These are phyloP conservation scores for Xylariaceae sp. DNA, from an alignment of 2,329 filamentous ascomycete species.

Conservation along the genomic window DNA sequence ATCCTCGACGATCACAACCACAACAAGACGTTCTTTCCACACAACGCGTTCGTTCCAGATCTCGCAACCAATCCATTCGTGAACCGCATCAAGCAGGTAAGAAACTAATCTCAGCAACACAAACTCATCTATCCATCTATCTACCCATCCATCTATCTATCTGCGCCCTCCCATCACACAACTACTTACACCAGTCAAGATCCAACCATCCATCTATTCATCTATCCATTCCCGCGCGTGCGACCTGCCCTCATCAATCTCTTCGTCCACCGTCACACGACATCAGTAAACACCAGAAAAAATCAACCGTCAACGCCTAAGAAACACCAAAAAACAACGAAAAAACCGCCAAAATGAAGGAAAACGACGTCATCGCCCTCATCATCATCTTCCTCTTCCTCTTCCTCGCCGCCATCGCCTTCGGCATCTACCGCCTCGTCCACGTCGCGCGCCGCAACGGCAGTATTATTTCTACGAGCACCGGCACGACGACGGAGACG, in stretches of 20 bases:
- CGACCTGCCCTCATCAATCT: neutral
- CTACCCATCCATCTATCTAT: too few species aligned
- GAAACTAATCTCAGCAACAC: too few species aligned
- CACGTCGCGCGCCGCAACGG: slow-evolving; percentile 41
- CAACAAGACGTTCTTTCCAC: too few species aligned
- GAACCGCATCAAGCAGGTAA: too few species aligned
- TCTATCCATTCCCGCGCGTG: neutral
- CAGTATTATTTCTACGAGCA: slow-evolving; percentile 24
- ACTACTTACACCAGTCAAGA: too few species aligned
- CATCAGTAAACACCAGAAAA: neutral
- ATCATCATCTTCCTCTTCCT: slow-evolving; percentile 64
- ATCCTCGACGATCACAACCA: too few species aligned
- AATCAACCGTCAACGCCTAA: too few species aligned
- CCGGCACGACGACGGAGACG: slow-evolving; percentile 19
- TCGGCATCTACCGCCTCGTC: slow-evolving; percentile 60
- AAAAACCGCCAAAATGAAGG: slow-evolving; percentile 47
- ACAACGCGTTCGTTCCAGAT: too few species aligned
- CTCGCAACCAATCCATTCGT: too few species aligned
- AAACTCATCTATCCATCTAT: too few species aligned
- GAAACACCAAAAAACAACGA: neutral
- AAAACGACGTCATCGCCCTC: slow-evolving; percentile 63
- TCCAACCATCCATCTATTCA: neutral
- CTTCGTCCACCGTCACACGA: neutral
- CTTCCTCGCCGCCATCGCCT: slow-evolving; percentile 55
- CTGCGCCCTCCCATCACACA: too few species aligned